Conservation (phyloP, 768 basidiomycete genomes). For the Mycena belliarum region DNA sequence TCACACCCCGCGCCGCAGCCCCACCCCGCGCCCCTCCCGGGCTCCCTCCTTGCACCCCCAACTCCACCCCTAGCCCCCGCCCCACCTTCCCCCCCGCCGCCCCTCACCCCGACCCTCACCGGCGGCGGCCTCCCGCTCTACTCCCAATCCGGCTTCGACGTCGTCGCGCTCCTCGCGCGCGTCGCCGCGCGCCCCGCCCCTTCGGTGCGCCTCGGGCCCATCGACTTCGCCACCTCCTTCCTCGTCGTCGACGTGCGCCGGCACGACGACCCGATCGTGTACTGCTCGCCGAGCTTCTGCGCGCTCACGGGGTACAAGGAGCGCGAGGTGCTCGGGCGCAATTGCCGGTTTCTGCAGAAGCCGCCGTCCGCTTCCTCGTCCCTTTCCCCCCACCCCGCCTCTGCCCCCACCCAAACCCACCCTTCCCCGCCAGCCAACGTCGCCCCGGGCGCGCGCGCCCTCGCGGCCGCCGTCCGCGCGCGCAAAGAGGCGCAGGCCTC, state of each 20-base stretch:
- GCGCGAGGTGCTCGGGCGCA: constrained; percentile 79
- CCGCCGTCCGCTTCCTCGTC: constrained; percentile 42
- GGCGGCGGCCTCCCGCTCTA: constrained; percentile 59
- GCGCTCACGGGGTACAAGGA: constrained; percentile 74
- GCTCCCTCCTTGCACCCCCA: too few species aligned
- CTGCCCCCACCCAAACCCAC: too few species aligned
- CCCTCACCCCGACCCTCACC: constrained; percentile 24
- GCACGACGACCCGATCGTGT: constrained; percentile 85
- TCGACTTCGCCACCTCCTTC: constrained; percentile 92
- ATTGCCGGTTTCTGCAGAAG: constrained; percentile 89
- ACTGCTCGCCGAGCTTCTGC: constrained; percentile 85
- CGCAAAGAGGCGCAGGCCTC: constrained; percentile 80
- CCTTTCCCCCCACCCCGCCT: constrained; percentile 1
- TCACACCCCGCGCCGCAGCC: not conserved
- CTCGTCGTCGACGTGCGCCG: constrained; percentile 83
- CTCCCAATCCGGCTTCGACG: constrained; percentile 88
- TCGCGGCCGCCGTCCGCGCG: constrained; percentile 64
- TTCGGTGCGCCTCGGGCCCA: constrained; percentile 75
- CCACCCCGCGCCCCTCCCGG: not conserved
- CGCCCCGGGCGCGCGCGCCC: constrained; percentile 58
- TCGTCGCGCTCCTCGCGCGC: constrained; percentile 77
- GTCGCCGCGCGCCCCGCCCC: constrained; percentile 75
- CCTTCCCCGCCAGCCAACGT: not conserved
- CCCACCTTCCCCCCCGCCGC: constrained; percentile 15
- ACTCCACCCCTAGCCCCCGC: too few species aligned